Evolutionary conservation across 2,329 filamentous ascomycete genomes (phyloP).

Genomic region (Fusarium sp.): DNA sequence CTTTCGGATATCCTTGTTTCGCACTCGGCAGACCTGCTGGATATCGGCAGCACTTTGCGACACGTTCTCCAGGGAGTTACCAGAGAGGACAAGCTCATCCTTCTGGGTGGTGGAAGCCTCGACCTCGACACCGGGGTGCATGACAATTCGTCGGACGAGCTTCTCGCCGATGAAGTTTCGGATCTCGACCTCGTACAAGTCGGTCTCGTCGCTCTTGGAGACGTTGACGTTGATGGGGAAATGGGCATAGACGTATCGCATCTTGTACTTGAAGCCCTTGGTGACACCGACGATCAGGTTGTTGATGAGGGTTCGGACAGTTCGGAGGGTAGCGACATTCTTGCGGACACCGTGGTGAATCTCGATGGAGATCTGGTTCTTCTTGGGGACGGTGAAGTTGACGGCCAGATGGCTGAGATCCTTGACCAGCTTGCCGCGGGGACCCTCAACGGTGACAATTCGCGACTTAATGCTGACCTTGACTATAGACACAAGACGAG

Average conservation of each 20-base stretch:
- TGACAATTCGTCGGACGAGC: constrained; percentile 91
- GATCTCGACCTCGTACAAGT: constrained; percentile 93
- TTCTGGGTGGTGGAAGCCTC: constrained; percentile 92
- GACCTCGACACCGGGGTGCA: constrained; percentile 91
- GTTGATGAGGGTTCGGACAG: constrained; percentile 97
- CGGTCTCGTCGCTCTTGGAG: constrained; percentile 94
- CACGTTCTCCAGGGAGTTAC: constrained; percentile 97
- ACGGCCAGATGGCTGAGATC: constrained; percentile 96
- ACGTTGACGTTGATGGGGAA: constrained; percentile 99
- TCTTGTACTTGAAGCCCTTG: constrained; percentile 99
- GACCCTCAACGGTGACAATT: constrained; percentile 96
- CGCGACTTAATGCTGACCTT: constrained; percentile 98
- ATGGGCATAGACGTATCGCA: constrained; percentile 99
- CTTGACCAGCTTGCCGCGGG: constrained; percentile 97
- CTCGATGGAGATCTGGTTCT: constrained; percentile 92
- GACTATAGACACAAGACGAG: constrained; percentile 70
- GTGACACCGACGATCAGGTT: constrained; percentile 99
- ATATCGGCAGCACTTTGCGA: constrained; percentile 99
- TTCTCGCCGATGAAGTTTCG: constrained; percentile 99
- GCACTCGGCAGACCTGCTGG: constrained; percentile 99
- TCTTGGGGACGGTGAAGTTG: constrained; percentile 90
- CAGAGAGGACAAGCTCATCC: constrained; percentile 93
- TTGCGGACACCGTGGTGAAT: constrained; percentile 99
- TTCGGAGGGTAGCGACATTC: constrained; percentile 97
- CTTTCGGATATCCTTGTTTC: constrained; percentile 99